phyloP scores from a whole-genome alignment of 169 alveolate species.

The Plasmodium vinckei region DNA sequence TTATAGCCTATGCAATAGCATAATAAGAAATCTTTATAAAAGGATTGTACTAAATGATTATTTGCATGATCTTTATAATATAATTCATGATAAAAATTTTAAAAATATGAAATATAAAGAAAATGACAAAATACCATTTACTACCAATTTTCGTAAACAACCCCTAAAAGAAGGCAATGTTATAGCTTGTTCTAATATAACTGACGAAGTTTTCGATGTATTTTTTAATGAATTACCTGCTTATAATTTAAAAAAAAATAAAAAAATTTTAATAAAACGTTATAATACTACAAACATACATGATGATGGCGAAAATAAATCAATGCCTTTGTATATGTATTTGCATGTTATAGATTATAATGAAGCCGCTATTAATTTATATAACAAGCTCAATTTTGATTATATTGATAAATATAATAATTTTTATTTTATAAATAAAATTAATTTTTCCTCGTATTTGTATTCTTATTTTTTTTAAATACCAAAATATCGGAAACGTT shows the following conservation, averaged over 20 bases:
- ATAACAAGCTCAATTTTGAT: constrained; percentile 61
- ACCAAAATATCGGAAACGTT: background rate
- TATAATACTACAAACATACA: background rate
- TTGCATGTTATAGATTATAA: constrained; percentile 71
- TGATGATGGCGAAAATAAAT: constrained; percentile 10
- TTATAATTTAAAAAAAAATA: constrained; percentile 35
- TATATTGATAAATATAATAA: constrained; percentile 60
- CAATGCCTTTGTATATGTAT: constrained; percentile 48
- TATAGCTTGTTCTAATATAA: background rate
- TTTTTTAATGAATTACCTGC: constrained; percentile 65
- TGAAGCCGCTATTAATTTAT: constrained; percentile 72
- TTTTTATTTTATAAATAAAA: constrained; percentile 68
- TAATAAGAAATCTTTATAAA: constrained; percentile 35
- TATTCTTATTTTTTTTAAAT: constrained; percentile 61
- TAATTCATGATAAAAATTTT: constrained; percentile 26
- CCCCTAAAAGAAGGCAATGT: constrained; percentile 11
- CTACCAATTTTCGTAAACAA: background rate
- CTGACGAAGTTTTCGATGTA: constrained; percentile 30
- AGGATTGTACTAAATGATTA: constrained; percentile 34
- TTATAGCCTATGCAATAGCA: constrained; percentile 55
- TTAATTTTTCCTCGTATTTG: constrained; percentile 53
- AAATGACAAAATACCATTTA: background rate
- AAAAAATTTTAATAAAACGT: constrained; percentile 2
- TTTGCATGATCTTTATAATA: constrained; percentile 44
- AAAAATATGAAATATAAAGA: constrained; percentile 17